Conservation (phyloP, 306 rosid species). For the Mucuna pruriens region DNA sequence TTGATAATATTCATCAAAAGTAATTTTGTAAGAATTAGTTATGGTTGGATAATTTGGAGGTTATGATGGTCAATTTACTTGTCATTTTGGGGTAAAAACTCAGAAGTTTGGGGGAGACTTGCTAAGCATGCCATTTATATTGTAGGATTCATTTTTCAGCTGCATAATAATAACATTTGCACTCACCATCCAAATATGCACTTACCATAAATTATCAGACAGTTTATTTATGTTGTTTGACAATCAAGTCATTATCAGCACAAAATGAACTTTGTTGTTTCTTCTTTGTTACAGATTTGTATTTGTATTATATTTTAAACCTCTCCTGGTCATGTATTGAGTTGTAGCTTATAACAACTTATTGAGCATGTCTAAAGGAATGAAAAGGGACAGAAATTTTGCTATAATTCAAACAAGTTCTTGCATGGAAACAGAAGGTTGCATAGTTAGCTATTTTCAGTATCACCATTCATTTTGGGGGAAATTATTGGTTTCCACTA, state of each 20-base stretch:
- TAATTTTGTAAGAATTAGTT: slow-evolving; percentile 6
- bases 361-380: slow-evolving; percentile 21
- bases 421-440: slow-evolving; percentile 13
- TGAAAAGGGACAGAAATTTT: slow-evolving; percentile 1
- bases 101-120: not conserved
- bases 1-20: slow-evolving; percentile 7
- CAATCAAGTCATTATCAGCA: not conserved
- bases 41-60: slow-evolving; percentile 7
- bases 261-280: not conserved
- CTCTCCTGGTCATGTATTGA: slow-evolving; percentile 8
- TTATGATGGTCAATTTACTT: slow-evolving; percentile 22
- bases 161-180: not conserved
- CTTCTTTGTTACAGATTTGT: slow-evolving; percentile 13
- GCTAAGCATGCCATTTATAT: not conserved
- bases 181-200: not conserved
- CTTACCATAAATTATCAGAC: not conserved
- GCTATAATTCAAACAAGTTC: not conserved
- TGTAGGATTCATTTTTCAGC: not conserved
- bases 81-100: slow-evolving; percentile 1
- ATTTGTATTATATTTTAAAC: not conserved
- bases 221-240: not conserved
- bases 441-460: not conserved
- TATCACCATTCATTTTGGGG: slow-evolving; percentile 11
- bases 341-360: not conserved
- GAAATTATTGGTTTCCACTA: not conserved